Conservation (phyloP, 768 basidiomycete species). For the Pisolithus orientalis region DNA sequence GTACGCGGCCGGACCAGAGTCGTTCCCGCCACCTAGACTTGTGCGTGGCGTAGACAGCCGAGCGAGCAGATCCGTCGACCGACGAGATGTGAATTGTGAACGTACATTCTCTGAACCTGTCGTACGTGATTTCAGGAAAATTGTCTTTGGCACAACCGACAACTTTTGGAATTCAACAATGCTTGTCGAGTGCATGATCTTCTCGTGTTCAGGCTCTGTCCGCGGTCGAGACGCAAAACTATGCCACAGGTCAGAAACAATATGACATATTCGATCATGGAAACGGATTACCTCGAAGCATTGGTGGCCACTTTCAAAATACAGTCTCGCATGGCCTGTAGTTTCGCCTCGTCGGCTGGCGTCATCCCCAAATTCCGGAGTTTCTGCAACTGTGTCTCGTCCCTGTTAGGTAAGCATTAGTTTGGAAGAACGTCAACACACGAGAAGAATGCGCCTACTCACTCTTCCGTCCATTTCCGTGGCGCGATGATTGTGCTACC, state of each 20-base stretch:
- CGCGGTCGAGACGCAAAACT: constrained; percentile 66
- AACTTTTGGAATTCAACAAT: constrained; percentile 82
- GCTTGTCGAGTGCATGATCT: constrained; percentile 54
- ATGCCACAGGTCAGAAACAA: constrained; percentile 2
- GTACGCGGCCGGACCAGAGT: constrained; percentile 53
- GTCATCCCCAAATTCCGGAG: constrained; percentile 88
- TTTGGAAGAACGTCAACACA: background rate
- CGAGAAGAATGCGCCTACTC: constrained; percentile 20
- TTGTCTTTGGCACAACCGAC: constrained; percentile 84
- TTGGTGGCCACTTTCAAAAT: constrained; percentile 78
- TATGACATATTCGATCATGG: background rate
- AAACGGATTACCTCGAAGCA: constrained; percentile 52
- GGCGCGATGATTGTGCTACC: constrained; percentile 32
- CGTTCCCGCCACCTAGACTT: constrained; percentile 43
- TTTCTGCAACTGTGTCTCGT: constrained; percentile 68
- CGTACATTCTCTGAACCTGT: constrained; percentile 32
- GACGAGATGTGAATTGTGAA: constrained; percentile 37
- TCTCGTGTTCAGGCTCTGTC: constrained; percentile 57
- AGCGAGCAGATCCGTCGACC: constrained; percentile 33
- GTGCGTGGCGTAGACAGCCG: constrained; percentile 48
- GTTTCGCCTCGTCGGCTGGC: constrained; percentile 71
- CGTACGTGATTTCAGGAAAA: constrained; percentile 66
- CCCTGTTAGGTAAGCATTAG: constrained; percentile 38
- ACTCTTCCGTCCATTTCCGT: constrained; percentile 74
- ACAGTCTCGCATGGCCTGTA: constrained; percentile 86